These are phyloP conservation scores for Stentor coeruleus DNA, from an alignment of 73 alveolate genomes.

Conservation along the genomic window DNA sequence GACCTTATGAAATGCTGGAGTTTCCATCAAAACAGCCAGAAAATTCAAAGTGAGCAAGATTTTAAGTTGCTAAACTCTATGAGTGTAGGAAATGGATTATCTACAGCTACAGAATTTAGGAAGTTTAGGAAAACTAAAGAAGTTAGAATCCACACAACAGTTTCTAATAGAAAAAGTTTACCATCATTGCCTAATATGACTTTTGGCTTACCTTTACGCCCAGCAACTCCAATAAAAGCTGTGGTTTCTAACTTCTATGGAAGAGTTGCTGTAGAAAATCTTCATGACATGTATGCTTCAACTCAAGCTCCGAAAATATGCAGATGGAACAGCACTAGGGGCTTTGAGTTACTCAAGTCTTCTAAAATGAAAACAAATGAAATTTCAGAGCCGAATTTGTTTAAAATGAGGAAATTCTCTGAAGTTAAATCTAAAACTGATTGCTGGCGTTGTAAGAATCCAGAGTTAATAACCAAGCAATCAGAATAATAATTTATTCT, in stretches of 20 bases:
- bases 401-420: not conserved
- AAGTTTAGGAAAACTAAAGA: not conserved
- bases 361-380: too few species aligned
- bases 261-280: slow-evolving; percentile 51
- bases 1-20: not conserved
- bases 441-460: too few species aligned
- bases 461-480: too few species aligned
- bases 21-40: not conserved
- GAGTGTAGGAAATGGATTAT: not conserved
- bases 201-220: slow-evolving; percentile 48
- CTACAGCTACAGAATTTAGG: not conserved
- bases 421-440: not conserved
- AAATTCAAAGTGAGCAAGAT: not conserved
- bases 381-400: not conserved
- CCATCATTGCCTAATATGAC: not conserved
- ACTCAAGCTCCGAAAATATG: not conserved
- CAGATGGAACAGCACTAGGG: not conserved
- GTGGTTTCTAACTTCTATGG: slow-evolving; percentile 69
- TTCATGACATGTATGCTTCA: not conserved
- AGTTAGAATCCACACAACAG: not conserved
- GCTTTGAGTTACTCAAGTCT: too few species aligned
- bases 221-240: slow-evolving; percentile 66
- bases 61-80: not conserved
- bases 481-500: too few species aligned
- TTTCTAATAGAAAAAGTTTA: too few species aligned